Base-by-base conservation (phyloP, 2,329 filamentous ascomycete species). In the Keithomyces neogunnii region DNA sequence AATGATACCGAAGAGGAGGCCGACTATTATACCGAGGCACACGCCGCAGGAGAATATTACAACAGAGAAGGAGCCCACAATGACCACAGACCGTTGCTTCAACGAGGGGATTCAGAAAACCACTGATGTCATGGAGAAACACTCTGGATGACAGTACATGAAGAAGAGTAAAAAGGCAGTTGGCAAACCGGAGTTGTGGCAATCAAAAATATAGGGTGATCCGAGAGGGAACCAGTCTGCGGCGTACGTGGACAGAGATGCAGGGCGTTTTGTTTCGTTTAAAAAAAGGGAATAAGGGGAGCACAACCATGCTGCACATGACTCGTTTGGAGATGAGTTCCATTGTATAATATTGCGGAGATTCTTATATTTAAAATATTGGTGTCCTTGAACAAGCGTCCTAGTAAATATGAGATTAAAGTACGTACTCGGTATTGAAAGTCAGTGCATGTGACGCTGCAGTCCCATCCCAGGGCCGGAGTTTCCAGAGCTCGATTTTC, bases 51-150 rank as follows among this genome's bases (percentile, higher is more conserved):
- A 1, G 60, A 36, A 52, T 26, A 51, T 57, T 4, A 19, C 5
- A 5, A 11, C 13, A 59, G 64, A 9, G 63, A 61, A 13, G 54
- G 54, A 8, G 4, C 32, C 19, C 10, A 7, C 3, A 73, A 69
- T 66, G 73, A 74, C 47, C 66, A 70, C 51, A 63, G 72, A 45
- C 73, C 73, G 13, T 51, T 69, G 48, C 61, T 68, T 8, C 61
- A 66, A 47, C 58, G 65, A 30, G 60, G 57, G 7, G 65, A 67
- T 49, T 66, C 65, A 26, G 47, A 28, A 8, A 46, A 39, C n/a
- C 7, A 26, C 13, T 47, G 28, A 48, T 6, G 11, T 26, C 8
- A 44, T 8, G n/a, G 13, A 7, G 40, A 44, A 44, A 30, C 1
- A 30, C 2, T 29, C 6, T 19, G 19, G 19, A 13, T 30, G 4